These are phyloP conservation scores for Crithidia brevicula DNA, from an alignment of 208 protist species.

Conservation along the genomic window DNA sequence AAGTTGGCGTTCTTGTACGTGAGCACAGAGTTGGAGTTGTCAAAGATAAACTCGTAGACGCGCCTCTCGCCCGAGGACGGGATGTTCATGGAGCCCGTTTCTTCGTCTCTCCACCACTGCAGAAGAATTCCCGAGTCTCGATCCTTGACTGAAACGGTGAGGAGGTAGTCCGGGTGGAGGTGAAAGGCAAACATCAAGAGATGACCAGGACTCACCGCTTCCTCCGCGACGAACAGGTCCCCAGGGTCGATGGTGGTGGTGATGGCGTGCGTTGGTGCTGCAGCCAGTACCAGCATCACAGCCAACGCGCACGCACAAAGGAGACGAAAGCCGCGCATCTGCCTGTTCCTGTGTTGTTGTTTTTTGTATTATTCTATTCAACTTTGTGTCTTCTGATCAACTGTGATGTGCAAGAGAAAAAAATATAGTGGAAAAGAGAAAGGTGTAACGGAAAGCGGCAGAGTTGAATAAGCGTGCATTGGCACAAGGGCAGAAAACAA, in stretches of 20 bases:
- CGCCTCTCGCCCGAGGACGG: background rate
- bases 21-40: constrained; percentile 50
- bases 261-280: background rate
- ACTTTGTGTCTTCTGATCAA: too few relatives aligned
- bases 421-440: too few relatives aligned
- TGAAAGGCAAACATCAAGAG: constrained; percentile 51
- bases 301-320: background rate
- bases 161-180: constrained; percentile 24
- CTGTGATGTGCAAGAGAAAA: too few relatives aligned
- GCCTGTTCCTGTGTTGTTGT: too few relatives aligned
- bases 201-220: constrained; percentile 29
- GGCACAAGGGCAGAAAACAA: too few relatives aligned
- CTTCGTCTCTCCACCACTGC: constrained; percentile 5
- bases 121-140: background rate
- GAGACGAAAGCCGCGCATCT: too few relatives aligned
- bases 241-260: constrained; percentile 7
- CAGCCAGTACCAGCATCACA: background rate
- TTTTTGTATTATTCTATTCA: too few relatives aligned
- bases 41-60: constrained; percentile 28
- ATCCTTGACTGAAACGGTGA: constrained; percentile 14
- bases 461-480: too few relatives aligned
- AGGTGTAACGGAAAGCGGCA: too few relatives aligned
- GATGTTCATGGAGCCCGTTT: background rate
- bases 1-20: constrained; percentile 41
- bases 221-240: constrained; percentile 34